phyloP scores from a whole-genome alignment of 495 filamentous ascomycete genomes.

The Xylaria longipes region DNA sequence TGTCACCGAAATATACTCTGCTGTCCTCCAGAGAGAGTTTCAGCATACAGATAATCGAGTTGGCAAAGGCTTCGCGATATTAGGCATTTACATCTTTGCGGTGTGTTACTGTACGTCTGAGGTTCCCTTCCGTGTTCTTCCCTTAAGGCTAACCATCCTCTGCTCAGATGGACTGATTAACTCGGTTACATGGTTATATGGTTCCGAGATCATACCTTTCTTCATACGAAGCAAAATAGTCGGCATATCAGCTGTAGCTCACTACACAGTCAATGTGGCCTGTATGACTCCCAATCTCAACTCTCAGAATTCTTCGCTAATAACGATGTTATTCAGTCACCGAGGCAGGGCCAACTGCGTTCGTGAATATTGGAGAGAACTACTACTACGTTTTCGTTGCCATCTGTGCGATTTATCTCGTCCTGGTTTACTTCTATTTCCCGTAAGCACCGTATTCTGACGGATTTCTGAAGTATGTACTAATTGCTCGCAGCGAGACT shows the following conservation, averaged over 20 bases:
- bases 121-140: background rate
- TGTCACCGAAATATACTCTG: constrained; percentile 63
- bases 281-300: background rate
- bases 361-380: constrained; percentile 64
- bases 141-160: background rate
- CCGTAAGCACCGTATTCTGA: constrained; percentile 32
- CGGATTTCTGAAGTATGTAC: background rate
- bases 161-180: constrained; percentile 58
- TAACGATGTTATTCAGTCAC: constrained; percentile 45
- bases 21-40: constrained; percentile 64
- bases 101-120: constrained; percentile 51
- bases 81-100: constrained; percentile 66
- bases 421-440: constrained; percentile 61
- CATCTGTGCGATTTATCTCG: constrained; percentile 58
- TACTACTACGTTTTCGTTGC: constrained; percentile 67
- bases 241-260: constrained; percentile 60
- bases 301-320: background rate
- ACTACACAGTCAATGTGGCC: constrained; percentile 66
- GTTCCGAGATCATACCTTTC: constrained; percentile 64
- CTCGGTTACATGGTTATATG: constrained; percentile 67
- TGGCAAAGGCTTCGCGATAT: constrained; percentile 66
- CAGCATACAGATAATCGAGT: constrained; percentile 60
- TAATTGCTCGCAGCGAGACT: constrained; percentile 47
- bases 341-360: constrained; percentile 64
- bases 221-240: constrained; percentile 64